Percentiles rank a stretch among this genome's conserved stretches.
Evolutionary conservation across 331 rosid genomes (phyloP).

Genomic region (Quercus lobata): DNA sequence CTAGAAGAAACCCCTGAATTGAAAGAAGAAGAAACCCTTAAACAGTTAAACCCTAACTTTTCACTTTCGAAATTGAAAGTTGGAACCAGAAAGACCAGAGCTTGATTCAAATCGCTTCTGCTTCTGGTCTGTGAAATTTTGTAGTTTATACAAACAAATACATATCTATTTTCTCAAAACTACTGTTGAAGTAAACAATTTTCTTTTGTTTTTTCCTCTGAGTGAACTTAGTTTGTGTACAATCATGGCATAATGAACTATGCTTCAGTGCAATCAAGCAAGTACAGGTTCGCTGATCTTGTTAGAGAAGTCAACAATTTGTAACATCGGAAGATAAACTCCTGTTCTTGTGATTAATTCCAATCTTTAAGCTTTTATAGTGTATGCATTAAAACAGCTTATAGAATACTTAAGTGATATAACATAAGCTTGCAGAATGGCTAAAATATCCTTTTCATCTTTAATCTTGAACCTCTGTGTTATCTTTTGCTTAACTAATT

Average conservation of each 20-base stretch:
- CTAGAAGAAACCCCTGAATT: too few species aligned
- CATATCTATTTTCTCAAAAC: neutral
- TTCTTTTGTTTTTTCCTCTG: neutral
- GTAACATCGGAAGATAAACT: neutral
- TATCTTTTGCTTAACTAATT: conserved; percentile 6
- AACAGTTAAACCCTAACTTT: too few species aligned
- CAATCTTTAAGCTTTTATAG: neutral
- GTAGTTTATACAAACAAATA: too few species aligned
- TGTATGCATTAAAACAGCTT: neutral
- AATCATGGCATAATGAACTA: neutral
- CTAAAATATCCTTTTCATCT: neutral
- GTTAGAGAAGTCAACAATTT: neutral
- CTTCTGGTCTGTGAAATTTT: too few species aligned
- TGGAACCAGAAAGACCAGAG: too few species aligned
- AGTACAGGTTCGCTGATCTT: neutral
- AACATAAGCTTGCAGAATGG: neutral
- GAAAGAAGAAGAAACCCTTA: too few species aligned
- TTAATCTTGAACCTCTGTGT: neutral
- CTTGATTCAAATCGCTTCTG: too few species aligned
- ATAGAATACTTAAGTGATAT: neutral
- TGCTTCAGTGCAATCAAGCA: neutral
- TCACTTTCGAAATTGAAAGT: too few species aligned
- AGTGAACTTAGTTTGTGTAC: neutral
- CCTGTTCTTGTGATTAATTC: neutral
- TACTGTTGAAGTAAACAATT: neutral